These are phyloP conservation scores for Scolecobasidium constrictum DNA, from an alignment of 2,329 filamentous ascomycete species.

Conservation along the genomic window DNA sequence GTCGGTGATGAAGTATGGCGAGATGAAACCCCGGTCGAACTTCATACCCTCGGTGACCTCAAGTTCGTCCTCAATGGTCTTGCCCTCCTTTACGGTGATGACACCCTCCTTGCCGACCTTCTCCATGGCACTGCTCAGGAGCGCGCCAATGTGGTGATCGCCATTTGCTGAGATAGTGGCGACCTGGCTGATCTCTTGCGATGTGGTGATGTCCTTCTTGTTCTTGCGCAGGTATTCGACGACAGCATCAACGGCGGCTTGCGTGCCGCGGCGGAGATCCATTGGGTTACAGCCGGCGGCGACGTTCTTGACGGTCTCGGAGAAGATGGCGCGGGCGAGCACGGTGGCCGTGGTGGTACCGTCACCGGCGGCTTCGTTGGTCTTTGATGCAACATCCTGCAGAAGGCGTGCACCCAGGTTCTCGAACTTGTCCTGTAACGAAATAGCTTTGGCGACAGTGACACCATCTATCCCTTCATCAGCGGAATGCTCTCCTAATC, in stretches of 20 bases:
- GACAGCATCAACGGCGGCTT: slow-evolving; percentile 89
- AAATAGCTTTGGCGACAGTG: slow-evolving; percentile 62
- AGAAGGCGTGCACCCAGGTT: slow-evolving; percentile 95
- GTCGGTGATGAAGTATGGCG: slow-evolving; percentile 99
- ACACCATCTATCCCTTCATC: slow-evolving; percentile 33
- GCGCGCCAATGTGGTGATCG: slow-evolving; percentile 84
- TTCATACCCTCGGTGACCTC: slow-evolving; percentile 99
- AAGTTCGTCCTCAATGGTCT: slow-evolving; percentile 94
- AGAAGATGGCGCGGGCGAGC: slow-evolving; percentile 95
- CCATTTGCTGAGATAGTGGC: slow-evolving; percentile 98
- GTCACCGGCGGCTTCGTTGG: slow-evolving; percentile 97
- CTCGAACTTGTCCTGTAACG: slow-evolving; percentile 97
- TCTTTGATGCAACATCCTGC: slow-evolving; percentile 98
- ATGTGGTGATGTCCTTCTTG: slow-evolving; percentile 97
- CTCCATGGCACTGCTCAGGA: slow-evolving; percentile 98
- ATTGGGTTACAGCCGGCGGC: slow-evolving; percentile 99
- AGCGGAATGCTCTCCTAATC: slow-evolving; percentile 17
- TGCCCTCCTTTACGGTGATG: slow-evolving; percentile 99
- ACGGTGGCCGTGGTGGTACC: slow-evolving; percentile 97
- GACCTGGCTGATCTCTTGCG: slow-evolving; percentile 93
- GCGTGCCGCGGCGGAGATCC: slow-evolving; percentile 94
- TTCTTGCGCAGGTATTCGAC: slow-evolving; percentile 90
- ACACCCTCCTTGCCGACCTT: slow-evolving; percentile 99
- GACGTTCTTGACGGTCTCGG: slow-evolving; percentile 99
- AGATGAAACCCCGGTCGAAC: slow-evolving; percentile 97